These are phyloP conservation scores for Russula dissimulans DNA, from an alignment of 768 basidiomycete genomes.

Conservation along the genomic window DNA sequence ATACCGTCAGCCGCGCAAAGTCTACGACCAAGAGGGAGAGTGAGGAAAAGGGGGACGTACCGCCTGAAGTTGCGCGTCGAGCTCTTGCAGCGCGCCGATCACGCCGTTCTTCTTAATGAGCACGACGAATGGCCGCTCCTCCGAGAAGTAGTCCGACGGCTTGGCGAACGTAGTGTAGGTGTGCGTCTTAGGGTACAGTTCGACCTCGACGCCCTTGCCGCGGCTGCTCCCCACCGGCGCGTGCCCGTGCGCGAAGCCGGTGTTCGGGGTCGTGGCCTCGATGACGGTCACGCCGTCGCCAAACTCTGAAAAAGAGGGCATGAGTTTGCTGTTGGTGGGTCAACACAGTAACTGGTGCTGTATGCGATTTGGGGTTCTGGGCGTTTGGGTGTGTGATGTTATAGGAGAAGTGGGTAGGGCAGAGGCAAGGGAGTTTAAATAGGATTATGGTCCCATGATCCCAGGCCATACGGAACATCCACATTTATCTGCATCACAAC, in stretches of 20 bases:
- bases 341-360: neutral
- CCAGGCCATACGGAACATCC: neutral
- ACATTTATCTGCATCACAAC: neutral
- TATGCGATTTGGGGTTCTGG: neutral
- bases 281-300: constrained; percentile 8
- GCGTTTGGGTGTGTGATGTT: neutral
- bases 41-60: constrained; percentile 25
- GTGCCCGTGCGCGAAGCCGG: neutral
- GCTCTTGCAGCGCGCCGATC: constrained; percentile 57
- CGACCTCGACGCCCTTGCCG: neutral
- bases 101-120: constrained; percentile 59
- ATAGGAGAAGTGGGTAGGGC: neutral
- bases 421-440: neutral
- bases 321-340: neutral
- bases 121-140: constrained; percentile 63
- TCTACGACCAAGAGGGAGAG: neutral
- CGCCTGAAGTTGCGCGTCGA: constrained; percentile 51
- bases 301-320: constrained; percentile 8
- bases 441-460: neutral
- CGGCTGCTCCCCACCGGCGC: neutral
- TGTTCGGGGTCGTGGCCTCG: neutral
- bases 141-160: constrained; percentile 26
- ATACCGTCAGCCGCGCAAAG: too few relatives aligned
- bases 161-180: neutral
- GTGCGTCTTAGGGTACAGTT: neutral